Evolutionary conservation across 2,329 filamentous ascomycete genomes (phyloP), one percentile per base, ranked within the genome.

Genomic region (Pyricularia pennisetigena): DNA sequence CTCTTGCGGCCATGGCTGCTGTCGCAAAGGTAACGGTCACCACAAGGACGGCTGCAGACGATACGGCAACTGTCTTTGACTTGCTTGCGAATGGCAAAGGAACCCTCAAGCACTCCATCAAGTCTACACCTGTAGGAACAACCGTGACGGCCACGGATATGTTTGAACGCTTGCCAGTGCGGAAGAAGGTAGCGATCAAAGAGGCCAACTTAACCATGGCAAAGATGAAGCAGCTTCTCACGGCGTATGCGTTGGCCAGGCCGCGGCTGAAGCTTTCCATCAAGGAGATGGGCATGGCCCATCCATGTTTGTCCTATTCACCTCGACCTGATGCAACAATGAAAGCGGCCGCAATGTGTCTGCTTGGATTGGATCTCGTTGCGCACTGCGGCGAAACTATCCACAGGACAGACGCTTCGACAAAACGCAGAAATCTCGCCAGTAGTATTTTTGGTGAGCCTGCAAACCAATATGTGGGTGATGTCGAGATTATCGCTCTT

Each of bases 161-260:
- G 41, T 88, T 92, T 73, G 78, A 82, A 5, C 77, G 77, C 23
- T 75, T 90, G 24, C 90, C 89, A 0, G 89, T 93, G 8, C 84
- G 91, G 41, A 84, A 83, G 71, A 84, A 88, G 72, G 76, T 81
- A 5, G 81, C 83, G 14, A 71, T 86, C 35, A 90, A 88, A 73
- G 82, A 86, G n/a, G 80, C 84, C 3, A 72, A 80, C 2, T 90
- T 86, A 74, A 83, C 79, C 0, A 74, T 91, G 6, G 76, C 78
- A 2, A 86, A 81, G 65, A 84, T 91, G 72, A 88, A 85, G 71
- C 78, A 83, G 23, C 78, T 90, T 24, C 76, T 94, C 49, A 82
- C 86, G 69, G 80, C 85, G 0, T 92, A 92, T 77, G 88, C 84
- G 4, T 79, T 94, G 66, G 87, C 90, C 5, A 83, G 89, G 71